Evolutionary conservation across 805 yeast genomes (phyloP).

Genomic region (Candida ponderosae): DNA sequence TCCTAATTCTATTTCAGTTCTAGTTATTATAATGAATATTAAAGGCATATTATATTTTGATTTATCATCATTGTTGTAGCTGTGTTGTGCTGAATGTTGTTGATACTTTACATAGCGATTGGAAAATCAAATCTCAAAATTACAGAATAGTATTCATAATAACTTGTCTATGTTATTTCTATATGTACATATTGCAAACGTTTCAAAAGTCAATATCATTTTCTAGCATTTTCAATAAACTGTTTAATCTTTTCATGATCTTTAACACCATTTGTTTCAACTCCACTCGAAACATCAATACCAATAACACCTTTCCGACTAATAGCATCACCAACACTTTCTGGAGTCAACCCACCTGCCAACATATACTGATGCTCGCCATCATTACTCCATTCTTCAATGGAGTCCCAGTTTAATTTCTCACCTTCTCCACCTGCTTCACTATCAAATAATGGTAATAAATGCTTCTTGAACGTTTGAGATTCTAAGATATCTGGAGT

Average conservation of each 20-base stretch:
- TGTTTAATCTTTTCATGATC: constrained; percentile 52
- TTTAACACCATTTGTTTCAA: constrained; percentile 72
- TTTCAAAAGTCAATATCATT: background rate
- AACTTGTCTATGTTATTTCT: no score
- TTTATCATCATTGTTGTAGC: no score
- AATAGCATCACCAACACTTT: constrained; percentile 53
- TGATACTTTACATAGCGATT: no score
- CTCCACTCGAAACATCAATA: constrained; percentile 94
- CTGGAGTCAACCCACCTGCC: constrained; percentile 87
- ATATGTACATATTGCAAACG: no score
- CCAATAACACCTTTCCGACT: constrained; percentile 60
- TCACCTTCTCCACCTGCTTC: constrained; percentile 92
- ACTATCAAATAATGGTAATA: constrained; percentile 69
- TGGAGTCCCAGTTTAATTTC: constrained; percentile 61
- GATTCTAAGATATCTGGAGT: constrained; percentile 34
- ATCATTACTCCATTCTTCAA: constrained; percentile 28
- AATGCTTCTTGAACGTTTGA: constrained; percentile 27
- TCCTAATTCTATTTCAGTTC: no score
- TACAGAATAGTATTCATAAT: no score
- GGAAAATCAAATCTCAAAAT: no score
- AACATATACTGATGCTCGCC: constrained; percentile 39
- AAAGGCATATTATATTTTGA: no score
- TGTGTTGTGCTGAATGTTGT: no score
- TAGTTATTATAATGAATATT: no score
- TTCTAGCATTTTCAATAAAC: constrained; percentile 50